phyloP scores from a whole-genome alignment of 768 basidiomycete genomes.

The Boletus barrowsii region DNA sequence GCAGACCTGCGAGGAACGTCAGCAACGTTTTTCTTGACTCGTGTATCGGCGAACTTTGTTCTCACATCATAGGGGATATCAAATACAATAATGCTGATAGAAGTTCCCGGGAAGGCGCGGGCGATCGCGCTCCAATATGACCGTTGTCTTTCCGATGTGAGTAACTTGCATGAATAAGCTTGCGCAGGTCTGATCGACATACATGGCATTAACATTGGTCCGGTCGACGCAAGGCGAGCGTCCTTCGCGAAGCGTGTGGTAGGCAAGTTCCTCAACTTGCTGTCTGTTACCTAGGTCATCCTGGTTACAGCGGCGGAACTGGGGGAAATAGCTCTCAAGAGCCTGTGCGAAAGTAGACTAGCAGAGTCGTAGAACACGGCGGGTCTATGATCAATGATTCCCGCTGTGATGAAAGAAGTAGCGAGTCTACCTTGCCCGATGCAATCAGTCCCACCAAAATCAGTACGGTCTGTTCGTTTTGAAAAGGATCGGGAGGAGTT shows the following conservation, averaged over 20 bases:
- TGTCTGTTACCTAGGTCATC: constrained; percentile 72
- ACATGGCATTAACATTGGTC: constrained; percentile 71
- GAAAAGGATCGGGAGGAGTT: constrained; percentile 20
- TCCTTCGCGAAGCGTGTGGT: constrained; percentile 51
- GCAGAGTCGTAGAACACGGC: not conserved
- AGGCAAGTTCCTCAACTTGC: constrained; percentile 59
- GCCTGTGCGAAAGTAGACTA: constrained; percentile 68
- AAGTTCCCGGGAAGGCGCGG: constrained; percentile 57
- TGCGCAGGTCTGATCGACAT: constrained; percentile 25
- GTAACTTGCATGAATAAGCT: not conserved
- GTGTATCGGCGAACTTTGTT: constrained; percentile 6
- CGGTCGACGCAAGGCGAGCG: constrained; percentile 76
- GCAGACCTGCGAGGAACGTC: constrained; percentile 47
- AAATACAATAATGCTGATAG: constrained; percentile 73
- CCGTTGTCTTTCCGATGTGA: constrained; percentile 50
- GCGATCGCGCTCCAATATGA: constrained; percentile 75
- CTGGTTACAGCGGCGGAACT: constrained; percentile 72
- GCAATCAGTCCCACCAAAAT: constrained; percentile 74
- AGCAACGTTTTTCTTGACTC: constrained; percentile 9
- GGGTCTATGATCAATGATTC: constrained; percentile 1
- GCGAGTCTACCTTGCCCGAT: constrained; percentile 59
- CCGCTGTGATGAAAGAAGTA: not conserved
- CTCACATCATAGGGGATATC: constrained; percentile 74
- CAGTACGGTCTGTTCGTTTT: constrained; percentile 48
- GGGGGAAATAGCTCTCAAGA: constrained; percentile 57